Base-by-base conservation (phyloP, 2,329 filamentous ascomycete species). In the Calonectria honghensis region DNA sequence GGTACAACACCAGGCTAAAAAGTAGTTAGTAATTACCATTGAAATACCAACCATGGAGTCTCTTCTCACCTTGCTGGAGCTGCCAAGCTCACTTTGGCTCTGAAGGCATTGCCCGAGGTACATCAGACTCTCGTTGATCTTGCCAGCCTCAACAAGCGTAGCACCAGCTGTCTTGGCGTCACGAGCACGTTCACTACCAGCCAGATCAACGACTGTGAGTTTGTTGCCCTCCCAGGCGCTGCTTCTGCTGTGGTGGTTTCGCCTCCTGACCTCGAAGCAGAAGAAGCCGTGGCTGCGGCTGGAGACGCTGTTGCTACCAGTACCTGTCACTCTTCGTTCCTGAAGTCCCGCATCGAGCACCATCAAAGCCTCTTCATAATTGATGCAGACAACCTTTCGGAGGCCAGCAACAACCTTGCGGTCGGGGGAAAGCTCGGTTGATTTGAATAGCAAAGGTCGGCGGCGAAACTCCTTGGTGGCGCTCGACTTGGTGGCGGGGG, bases 81-180 rank as follows among this genome's bases (percentile, higher is more conserved):
- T 93, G 54, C 93, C 93, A 39, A 93, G 90, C 79, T 96, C 95
- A 74, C 94, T 96, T 84, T 98, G 96, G 90, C 98, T 96, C 83
- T 98, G 96, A 80, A 99, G 90, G 83, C 97, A 99, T 82, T 98
- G 97, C 0, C 97, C 97, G 1, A 99, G 90, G 83, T 98, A 98
- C 97, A 99, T 99, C 82, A 99, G 87, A 82, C 95, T 98, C 85
- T 98, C 96, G 82, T 99, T 99, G 84, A 99, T 99, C 86, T 98
- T 98, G 68, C 97, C 97, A 45, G 96, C 97, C 86, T 99, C 97
- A 0, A 94, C 96, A 18, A 99, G 90, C 0, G 96, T 98, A 5
- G 95, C 93, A 16, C 97, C 97, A 0, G 96, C 94, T 0, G 97
- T 98, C 88, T 98, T 98, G 32, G 97, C 96, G 77, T 97, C 96